Evolutionary conservation across 164 flowering plant species (phyloP).

Genomic region (Vitis amurensis): DNA sequence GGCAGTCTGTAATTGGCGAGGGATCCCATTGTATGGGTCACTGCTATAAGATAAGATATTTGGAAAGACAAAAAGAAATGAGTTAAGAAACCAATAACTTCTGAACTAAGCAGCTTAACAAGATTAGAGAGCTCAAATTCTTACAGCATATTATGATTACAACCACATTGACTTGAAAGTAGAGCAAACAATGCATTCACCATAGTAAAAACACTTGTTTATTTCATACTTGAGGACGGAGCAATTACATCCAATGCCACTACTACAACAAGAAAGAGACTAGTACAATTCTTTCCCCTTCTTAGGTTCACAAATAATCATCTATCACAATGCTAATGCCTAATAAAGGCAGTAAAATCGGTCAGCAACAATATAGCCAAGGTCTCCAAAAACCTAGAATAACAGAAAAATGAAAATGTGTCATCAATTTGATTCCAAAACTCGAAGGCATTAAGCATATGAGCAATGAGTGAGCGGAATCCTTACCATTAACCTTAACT

Average conservation of each 20-base stretch:
- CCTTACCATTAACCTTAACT: not conserved
- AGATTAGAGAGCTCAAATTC: no score
- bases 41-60: no score
- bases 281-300: not conserved
- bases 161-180: no score
- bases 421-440: not conserved
- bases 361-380: not conserved
- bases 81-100: no score
- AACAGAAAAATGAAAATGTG: not conserved
- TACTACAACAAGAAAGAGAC: not conserved
- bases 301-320: not conserved
- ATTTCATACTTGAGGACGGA: not conserved
- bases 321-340: not conserved
- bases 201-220: not conserved
- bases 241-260: not conserved
- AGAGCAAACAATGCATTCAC: no score
- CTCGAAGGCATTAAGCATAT: not conserved
- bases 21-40: no score
- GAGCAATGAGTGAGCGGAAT: not conserved
- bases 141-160: no score
- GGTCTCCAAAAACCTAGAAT: not conserved
- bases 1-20: no score
- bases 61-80: no score
- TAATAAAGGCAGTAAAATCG: not conserved
- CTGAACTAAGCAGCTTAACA: no score